Evolutionary conservation across 371 early-diverging fungal species (phyloP).

Genomic region (Syncephalastrum racemosum): DNA sequence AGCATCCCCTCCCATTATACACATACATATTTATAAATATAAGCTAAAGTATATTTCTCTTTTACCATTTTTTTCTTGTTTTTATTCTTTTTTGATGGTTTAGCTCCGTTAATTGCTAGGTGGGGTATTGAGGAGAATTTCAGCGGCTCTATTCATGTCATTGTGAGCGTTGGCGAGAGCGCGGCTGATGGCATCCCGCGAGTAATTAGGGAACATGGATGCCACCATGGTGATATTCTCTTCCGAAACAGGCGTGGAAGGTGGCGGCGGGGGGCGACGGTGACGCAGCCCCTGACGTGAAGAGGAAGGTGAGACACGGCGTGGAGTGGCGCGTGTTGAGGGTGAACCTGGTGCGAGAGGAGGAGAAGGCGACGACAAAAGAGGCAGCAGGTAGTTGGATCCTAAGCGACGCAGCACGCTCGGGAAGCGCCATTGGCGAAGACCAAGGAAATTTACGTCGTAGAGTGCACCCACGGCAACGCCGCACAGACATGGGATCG

Average conservation of each 20-base stretch:
- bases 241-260: constrained; percentile 32
- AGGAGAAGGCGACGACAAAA: constrained; percentile 42
- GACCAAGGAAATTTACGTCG: constrained; percentile 56
- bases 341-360: constrained; percentile 53
- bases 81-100: neutral
- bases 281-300: constrained; percentile 34
- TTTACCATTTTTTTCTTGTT: neutral
- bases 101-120: constrained; percentile 19
- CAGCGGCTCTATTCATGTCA: constrained; percentile 57
- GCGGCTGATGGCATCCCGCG: constrained; percentile 52
- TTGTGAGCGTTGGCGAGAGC: constrained; percentile 58
- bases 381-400: constrained; percentile 16
- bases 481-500: constrained; percentile 59
- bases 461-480: constrained; percentile 62
- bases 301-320: constrained; percentile 28
- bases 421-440: constrained; percentile 68
- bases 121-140: constrained; percentile 49
- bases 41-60: neutral
- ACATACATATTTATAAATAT: too few species aligned
- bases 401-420: constrained; percentile 24
- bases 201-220: constrained; percentile 59
- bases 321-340: constrained; percentile 27
- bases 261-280: constrained; percentile 30
- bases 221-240: constrained; percentile 51
- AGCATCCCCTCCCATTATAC: too few species aligned